Evolutionary conservation across 345 rosid species (phyloP).

Genomic region (Geranium brycei): DNA sequence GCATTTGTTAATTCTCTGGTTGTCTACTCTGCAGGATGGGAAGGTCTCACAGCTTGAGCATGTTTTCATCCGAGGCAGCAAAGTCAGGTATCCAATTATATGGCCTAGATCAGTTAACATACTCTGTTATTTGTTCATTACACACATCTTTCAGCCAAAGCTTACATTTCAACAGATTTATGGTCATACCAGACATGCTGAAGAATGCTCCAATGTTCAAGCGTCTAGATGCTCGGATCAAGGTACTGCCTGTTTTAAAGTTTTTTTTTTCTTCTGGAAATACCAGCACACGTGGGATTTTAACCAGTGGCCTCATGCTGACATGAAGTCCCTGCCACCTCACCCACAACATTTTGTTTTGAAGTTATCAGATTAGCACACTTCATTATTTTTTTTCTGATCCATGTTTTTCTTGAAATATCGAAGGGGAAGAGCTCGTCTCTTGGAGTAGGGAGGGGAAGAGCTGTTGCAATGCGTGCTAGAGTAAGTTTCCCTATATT

Average conservation of each 20-base stretch:
- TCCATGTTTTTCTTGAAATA: constrained; percentile 7
- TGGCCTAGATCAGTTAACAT: no score
- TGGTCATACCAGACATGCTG: constrained; percentile 98
- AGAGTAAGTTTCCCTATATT: constrained; percentile 37
- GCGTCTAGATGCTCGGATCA: constrained; percentile 75
- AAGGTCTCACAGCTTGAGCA: constrained; percentile 96
- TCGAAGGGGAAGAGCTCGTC: constrained; percentile 84
- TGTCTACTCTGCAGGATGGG: constrained; percentile 53
- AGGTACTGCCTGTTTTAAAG: constrained; percentile 28
- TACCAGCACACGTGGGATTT: no score
- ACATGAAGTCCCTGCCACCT: no score
- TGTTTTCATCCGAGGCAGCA: constrained; percentile 90
- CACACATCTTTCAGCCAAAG: no score
- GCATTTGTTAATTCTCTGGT: not conserved
- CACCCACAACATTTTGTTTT: no score
- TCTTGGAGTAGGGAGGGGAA: constrained; percentile 83
- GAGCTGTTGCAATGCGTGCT: constrained; percentile 82
- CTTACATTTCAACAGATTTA: constrained; percentile 42
- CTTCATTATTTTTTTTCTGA: not conserved
- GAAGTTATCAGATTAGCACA: not conserved
- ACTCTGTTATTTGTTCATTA: no score
- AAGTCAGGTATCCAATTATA: constrained; percentile 59
- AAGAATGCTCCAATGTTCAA: constrained; percentile 97
- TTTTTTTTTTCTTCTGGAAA: no score
- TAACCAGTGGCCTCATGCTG: no score